Evolutionary conservation across 140 eudicot species (phyloP).

Genomic region (Erigeron philadelphicus): DNA sequence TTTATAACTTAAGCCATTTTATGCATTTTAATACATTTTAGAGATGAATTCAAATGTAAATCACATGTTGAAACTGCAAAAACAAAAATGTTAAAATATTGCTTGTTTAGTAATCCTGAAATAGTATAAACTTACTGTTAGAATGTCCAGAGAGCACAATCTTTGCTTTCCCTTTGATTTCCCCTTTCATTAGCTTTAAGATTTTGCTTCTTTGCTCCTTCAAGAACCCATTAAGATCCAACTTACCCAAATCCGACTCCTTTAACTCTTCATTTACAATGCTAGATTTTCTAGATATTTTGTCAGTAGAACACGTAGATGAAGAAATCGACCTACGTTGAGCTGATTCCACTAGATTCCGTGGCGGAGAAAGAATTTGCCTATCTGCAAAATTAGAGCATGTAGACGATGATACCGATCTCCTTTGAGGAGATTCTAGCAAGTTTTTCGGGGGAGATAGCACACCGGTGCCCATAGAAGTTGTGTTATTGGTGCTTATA

Average conservation of each 20-base stretch:
- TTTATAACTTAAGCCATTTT: too few species aligned
- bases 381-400: conserved; percentile 35
- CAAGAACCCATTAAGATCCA: conserved; percentile 49
- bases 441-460: conserved; percentile 66
- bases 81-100: too few species aligned
- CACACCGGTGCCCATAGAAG: conserved; percentile 22
- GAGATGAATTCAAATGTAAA: too few species aligned
- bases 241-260: conserved; percentile 23
- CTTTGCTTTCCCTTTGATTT: conserved; percentile 61
- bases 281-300: conserved; percentile 25
- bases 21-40: too few species aligned
- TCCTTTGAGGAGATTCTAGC: conserved; percentile 47
- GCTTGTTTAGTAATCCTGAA: background rate
- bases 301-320: conserved; percentile 44
- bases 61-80: too few species aligned
- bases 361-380: conserved; percentile 49
- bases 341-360: conserved; percentile 63
- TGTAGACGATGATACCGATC: conserved; percentile 56
- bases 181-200: conserved; percentile 48
- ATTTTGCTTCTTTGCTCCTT: conserved; percentile 47
- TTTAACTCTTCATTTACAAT: conserved; percentile 25
- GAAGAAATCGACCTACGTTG: conserved; percentile 60
- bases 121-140: conserved; percentile 43
- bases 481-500: conserved; percentile 15
- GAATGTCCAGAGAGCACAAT: conserved; percentile 79